Evolutionary conservation across 331 rosid genomes (phyloP).

Genomic region (Pyrus hybrid): DNA sequence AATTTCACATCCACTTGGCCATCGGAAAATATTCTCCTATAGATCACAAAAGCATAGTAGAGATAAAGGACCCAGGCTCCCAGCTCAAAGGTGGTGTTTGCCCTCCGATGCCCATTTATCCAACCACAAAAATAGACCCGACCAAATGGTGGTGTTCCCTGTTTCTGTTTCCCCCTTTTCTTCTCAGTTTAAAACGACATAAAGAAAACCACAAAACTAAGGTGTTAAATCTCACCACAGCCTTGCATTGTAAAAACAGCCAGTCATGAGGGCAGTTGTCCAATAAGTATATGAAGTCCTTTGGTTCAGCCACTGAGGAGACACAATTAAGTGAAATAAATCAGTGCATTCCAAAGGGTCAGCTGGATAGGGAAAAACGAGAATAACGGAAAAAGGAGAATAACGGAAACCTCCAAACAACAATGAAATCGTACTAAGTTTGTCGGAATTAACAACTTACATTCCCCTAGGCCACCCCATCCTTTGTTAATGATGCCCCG

Average conservation of each 20-base stretch:
- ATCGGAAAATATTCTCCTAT: background rate
- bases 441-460: slow-evolving; percentile 39
- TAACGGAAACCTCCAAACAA: background rate
- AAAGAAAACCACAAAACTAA: background rate
- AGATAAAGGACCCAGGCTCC: background rate
- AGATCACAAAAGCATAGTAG: background rate
- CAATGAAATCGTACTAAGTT: background rate
- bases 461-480: slow-evolving; percentile 96
- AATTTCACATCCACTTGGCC: background rate
- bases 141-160: background rate
- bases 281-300: slow-evolving; percentile 64
- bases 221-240: slow-evolving; percentile 68
- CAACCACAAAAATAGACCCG: background rate
- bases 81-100: background rate
- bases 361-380: background rate
- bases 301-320: slow-evolving; percentile 79
- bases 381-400: background rate
- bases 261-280: slow-evolving; percentile 95
- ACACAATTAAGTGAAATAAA: slow-evolving; percentile 15
- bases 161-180: background rate
- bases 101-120: background rate
- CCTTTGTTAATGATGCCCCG: slow-evolving; percentile 97
- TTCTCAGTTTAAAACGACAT: background rate
- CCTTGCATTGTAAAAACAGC: slow-evolving; percentile 97
- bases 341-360: background rate